Evolutionary conservation across 306 rosid species (phyloP).

Genomic region (Pachyrhizus erosus): DNA sequence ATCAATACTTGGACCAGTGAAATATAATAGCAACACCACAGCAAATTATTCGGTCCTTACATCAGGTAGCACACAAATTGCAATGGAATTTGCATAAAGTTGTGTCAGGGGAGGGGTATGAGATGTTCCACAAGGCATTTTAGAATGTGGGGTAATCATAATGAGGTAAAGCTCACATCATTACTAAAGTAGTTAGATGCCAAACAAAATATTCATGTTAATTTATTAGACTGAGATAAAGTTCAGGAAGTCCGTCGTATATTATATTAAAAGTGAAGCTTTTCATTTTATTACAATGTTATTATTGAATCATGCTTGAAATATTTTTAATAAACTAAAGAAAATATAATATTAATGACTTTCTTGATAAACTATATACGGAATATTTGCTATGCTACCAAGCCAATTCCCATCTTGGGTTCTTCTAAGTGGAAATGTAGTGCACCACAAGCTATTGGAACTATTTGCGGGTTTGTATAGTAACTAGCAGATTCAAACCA

Average conservation of each 20-base stretch:
- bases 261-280: neutral
- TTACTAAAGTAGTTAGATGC: neutral
- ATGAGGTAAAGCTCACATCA: neutral
- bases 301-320: neutral
- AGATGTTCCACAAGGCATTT: neutral
- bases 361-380: neutral
- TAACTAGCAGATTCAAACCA: conserved; percentile 1
- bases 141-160: neutral
- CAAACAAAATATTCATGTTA: neutral
- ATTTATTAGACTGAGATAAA: neutral
- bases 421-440: neutral
- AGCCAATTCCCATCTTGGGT: neutral
- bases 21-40: neutral
- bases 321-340: neutral
- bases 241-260: neutral
- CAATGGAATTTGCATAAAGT: neutral
- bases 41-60: neutral
- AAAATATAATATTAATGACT: neutral
- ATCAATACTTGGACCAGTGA: neutral
- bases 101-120: neutral
- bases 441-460: neutral
- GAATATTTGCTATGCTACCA: neutral
- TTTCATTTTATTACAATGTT: neutral
- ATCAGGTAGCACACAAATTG: neutral
- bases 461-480: neutral